These are phyloP conservation scores for Nidula niveotomentosa DNA, from an alignment of 1,284 basidiomycete genomes.

Conservation along the genomic window DNA sequence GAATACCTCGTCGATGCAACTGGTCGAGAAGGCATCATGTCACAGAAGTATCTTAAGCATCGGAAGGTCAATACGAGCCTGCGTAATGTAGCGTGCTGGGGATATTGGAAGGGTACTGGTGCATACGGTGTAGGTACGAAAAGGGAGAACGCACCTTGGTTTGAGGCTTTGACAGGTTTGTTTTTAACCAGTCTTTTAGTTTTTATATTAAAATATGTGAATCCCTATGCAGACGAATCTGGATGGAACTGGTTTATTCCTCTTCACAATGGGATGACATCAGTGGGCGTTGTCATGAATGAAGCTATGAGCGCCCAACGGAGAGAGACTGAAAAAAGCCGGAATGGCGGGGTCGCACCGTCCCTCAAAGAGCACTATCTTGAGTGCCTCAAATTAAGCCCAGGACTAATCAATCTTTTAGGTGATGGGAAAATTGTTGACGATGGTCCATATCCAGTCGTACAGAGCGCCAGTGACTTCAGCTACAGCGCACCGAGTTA, in stretches of 20 bases:
- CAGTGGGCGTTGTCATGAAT: conserved; percentile 44
- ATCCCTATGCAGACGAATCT: conserved; percentile 33
- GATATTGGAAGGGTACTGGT: conserved; percentile 37
- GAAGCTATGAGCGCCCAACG: conserved; percentile 21
- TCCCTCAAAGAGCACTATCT: conserved; percentile 31
- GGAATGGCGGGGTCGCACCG: conserved; percentile 2
- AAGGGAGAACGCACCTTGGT: conserved; percentile 35
- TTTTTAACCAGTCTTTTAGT: background rate
- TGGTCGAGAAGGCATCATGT: conserved; percentile 44
- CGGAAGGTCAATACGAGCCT: conserved; percentile 43
- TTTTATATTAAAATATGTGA: background rate
- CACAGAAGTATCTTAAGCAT: conserved; percentile 43
- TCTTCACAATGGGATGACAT: conserved; percentile 38
- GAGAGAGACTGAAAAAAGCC: conserved; percentile 22
- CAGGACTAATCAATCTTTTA: conserved; percentile 29
- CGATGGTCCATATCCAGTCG: conserved; percentile 5
- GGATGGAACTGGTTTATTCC: conserved; percentile 54
- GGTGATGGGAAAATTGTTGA: conserved; percentile 16
- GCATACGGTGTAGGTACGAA: conserved; percentile 29
- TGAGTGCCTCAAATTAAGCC: conserved; percentile 28
- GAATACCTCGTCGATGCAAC: conserved; percentile 50
- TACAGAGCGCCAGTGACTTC: conserved; percentile 31
- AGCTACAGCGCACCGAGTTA: conserved; percentile 38
- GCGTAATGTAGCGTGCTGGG: conserved; percentile 42
- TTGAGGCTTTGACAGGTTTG: conserved; percentile 35